A percentile compares a stretch with the other conserved stretches of the same genome.
phyloP scores from a whole-genome alignment of 1,284 basidiomycete genomes.

The Apiotrichum laibachii region DNA sequence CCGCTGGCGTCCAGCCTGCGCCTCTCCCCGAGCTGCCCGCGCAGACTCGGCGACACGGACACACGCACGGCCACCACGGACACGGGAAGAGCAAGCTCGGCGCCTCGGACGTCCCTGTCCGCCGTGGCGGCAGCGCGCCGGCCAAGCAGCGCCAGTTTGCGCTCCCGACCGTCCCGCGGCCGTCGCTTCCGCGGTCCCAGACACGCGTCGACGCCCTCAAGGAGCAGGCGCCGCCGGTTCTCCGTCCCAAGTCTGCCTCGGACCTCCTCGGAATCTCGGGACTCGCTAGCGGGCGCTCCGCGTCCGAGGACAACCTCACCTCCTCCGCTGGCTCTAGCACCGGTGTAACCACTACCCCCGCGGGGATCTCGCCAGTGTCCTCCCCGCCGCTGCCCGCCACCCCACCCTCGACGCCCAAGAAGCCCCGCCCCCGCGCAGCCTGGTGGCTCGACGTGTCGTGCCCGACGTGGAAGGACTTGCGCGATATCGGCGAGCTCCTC shows the following conservation, averaged over 20 bases:
- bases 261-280: conserved; percentile 42
- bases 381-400: background rate
- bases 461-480: conserved; percentile 86
- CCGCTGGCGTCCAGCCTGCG: conserved; percentile 5
- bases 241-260: conserved; percentile 46
- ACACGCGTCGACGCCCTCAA: conserved; percentile 33
- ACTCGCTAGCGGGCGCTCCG: background rate
- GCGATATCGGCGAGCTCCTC: conserved; percentile 68
- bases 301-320: conserved; percentile 3
- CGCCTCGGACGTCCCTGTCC: conserved; percentile 16
- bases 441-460: conserved; percentile 94
- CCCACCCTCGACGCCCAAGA: background rate
- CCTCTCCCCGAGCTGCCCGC: background rate
- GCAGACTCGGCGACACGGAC: background rate
- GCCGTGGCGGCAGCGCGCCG: conserved; percentile 31
- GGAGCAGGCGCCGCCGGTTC: conserved; percentile 14
- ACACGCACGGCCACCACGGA: background rate
- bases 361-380: no score
- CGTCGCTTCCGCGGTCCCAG: conserved; percentile 16
- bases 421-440: conserved; percentile 11
- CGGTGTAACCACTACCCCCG: no score
- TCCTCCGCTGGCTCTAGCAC: background rate
- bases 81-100: conserved; percentile 1
- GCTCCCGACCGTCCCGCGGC: conserved; percentile 32
- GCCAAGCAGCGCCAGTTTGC: conserved; percentile 27